Evolutionary conservation across 2,329 filamentous ascomycete genomes (phyloP).

Genomic region (Cercospora canescens): DNA sequence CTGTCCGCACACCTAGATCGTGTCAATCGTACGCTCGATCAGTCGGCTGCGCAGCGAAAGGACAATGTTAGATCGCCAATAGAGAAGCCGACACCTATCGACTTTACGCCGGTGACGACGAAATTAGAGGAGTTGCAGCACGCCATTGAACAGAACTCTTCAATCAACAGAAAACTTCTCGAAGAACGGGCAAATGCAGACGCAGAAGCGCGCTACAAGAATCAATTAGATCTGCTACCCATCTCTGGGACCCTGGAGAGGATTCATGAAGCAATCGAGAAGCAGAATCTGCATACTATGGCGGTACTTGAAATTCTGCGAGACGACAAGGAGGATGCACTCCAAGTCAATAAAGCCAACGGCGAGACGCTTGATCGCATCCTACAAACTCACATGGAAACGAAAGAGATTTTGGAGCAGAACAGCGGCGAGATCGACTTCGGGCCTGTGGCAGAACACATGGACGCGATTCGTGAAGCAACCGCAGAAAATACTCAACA

Average conservation of each 20-base stretch:
- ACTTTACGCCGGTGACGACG: slow-evolving; percentile 27
- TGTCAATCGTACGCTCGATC: slow-evolving; percentile 30
- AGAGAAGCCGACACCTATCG: slow-evolving; percentile 3
- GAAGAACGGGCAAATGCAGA: slow-evolving; percentile 21
- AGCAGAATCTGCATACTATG: slow-evolving; percentile 17
- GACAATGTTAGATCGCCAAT: slow-evolving; percentile 13
- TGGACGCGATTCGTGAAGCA: slow-evolving; percentile 24
- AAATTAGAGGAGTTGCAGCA: slow-evolving; percentile 27
- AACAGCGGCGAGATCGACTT: slow-evolving; percentile 23
- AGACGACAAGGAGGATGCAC: slow-evolving; percentile 11
- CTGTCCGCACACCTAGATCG: slow-evolving; percentile 31
- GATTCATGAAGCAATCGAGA: slow-evolving; percentile 10
- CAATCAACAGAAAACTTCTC: slow-evolving; percentile 24
- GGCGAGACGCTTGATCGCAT: slow-evolving; percentile 16
- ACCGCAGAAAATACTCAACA: slow-evolving; percentile 24
- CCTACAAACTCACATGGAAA: slow-evolving; percentile 26
- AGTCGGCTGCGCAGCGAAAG: slow-evolving; percentile 16
- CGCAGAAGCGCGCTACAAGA: slow-evolving; percentile 10
- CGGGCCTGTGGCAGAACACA: slow-evolving; percentile 23
- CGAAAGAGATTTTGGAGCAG: slow-evolving; percentile 15
- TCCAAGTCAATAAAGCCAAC: background rate
- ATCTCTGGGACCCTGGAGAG: slow-evolving; percentile 14
- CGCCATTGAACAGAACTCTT: slow-evolving; percentile 31
- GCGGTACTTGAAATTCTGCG: slow-evolving; percentile 13
- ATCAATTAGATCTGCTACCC: slow-evolving; percentile 7